These are phyloP conservation scores for Penicillium freii DNA, from an alignment of 2,329 filamentous ascomycete genomes.

Conservation along the genomic window DNA sequence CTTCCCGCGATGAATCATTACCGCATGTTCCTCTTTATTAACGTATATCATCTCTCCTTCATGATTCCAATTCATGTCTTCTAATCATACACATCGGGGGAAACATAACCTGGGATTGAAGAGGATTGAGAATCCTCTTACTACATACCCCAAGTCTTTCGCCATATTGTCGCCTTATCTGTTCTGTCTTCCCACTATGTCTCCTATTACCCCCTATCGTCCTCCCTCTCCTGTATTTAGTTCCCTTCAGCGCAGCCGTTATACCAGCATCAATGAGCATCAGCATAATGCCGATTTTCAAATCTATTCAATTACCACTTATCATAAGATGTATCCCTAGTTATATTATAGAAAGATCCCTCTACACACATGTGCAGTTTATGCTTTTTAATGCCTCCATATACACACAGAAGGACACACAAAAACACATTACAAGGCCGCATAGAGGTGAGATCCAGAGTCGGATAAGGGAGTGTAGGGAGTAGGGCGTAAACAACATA, in stretches of 20 bases:
- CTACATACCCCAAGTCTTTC: slow-evolving; percentile 3
- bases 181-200: slow-evolving; percentile 9
- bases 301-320: slow-evolving; percentile 4
- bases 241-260: slow-evolving; percentile 29
- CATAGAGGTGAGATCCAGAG: no score
- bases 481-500: not conserved
- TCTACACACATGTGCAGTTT: no score
- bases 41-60: slow-evolving; percentile 7
- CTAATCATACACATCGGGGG: slow-evolving; percentile 11
- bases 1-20: not conserved
- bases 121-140: not conserved
- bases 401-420: no score
- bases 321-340: not conserved
- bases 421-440: no score
- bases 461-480: not conserved
- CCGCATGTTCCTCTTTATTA: slow-evolving; percentile 2
- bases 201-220: slow-evolving; percentile 8
- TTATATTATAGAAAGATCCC: no score
- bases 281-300: slow-evolving; percentile 26
- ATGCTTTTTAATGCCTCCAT: no score
- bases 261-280: slow-evolving; percentile 30
- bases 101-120: slow-evolving; percentile 1
- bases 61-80: slow-evolving; percentile 7
- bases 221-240: slow-evolving; percentile 23
- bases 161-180: slow-evolving; percentile 8